A percentile compares a stretch with the other conserved stretches of the same genome.
These are phyloP conservation scores for Phytophthora kernoviae DNA, from an alignment of 352 stramenopile species.

Conservation along the genomic window DNA sequence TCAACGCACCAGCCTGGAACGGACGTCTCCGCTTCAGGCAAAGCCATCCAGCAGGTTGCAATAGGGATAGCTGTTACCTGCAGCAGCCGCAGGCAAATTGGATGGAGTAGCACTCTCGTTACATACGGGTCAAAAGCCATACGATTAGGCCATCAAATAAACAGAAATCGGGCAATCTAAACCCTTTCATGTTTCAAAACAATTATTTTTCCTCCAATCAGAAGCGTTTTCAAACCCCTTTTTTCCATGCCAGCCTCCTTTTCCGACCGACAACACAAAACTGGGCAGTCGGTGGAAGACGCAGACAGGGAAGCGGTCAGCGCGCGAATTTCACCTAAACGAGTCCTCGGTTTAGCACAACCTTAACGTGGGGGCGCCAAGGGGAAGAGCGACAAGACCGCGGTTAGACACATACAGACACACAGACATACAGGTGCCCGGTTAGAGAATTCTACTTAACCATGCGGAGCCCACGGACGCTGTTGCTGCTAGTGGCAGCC, in stretches of 20 bases:
- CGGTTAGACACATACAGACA: not conserved
- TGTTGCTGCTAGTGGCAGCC: conserved; percentile 39
- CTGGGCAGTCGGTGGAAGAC: not conserved
- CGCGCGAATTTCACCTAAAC: not conserved
- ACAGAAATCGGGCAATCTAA: no score
- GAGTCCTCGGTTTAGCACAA: not conserved
- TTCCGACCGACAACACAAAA: conserved; percentile 1
- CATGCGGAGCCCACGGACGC: conserved; percentile 26
- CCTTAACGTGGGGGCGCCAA: not conserved
- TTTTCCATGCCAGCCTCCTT: conserved; percentile 1
- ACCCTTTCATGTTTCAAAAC: no score
- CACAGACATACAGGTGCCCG: not conserved
- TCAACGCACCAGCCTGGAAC: no score
- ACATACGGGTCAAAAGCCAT: no score
- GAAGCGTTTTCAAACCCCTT: not conserved
- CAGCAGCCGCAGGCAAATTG: no score
- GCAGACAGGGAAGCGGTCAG: not conserved
- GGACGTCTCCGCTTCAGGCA: no score
- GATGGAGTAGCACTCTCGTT: no score
- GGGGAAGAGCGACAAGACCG: not conserved
- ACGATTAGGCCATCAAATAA: no score
- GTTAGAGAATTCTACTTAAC: not conserved
- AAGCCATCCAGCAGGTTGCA: no score
- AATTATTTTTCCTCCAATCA: no score
- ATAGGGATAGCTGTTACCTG: no score